phyloP scores from a whole-genome alignment of 495 filamentous ascomycete genomes.

The Penicillium cosmopolitanum region DNA sequence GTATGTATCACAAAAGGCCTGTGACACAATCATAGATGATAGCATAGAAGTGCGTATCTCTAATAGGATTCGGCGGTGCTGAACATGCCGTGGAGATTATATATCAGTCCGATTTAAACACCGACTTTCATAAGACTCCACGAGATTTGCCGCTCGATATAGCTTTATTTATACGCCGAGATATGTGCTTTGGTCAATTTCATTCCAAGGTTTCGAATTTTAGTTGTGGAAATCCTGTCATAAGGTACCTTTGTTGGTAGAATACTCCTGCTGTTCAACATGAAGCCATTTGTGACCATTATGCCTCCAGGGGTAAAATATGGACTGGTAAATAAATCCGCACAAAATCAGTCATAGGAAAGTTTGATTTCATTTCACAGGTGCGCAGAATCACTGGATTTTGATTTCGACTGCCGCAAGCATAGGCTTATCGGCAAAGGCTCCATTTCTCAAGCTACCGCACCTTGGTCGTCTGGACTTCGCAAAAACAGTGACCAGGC shows the following conservation, averaged over 20 bases:
- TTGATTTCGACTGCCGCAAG: slow-evolving; percentile 1
- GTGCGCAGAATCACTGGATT: background rate
- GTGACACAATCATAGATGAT: slow-evolving; percentile 24
- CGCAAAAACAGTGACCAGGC: background rate
- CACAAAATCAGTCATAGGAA: background rate
- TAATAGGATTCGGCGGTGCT: background rate
- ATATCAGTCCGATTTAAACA: slow-evolving; percentile 28
- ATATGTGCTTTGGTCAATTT: background rate
- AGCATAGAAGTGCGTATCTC: background rate
- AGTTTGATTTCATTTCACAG: background rate
- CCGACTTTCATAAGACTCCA: slow-evolving; percentile 9
- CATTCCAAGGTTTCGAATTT: background rate
- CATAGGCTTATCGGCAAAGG: background rate
- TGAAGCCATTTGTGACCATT: background rate
- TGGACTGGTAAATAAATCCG: background rate
- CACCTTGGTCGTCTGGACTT: background rate
- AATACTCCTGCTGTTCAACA: background rate
- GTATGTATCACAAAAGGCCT: slow-evolving; percentile 21
- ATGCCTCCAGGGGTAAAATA: background rate
- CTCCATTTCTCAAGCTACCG: background rate
- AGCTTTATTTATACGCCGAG: background rate
- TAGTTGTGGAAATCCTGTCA: too few species aligned
- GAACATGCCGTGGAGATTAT: slow-evolving; percentile 16
- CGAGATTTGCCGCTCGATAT: slow-evolving; percentile 3
- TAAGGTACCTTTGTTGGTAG: too few species aligned